Evolutionary conservation across 2,329 filamentous ascomycete species (phyloP), one percentile per base, ranked within the genome.

Genomic region (Colletotrichum sp.): DNA sequence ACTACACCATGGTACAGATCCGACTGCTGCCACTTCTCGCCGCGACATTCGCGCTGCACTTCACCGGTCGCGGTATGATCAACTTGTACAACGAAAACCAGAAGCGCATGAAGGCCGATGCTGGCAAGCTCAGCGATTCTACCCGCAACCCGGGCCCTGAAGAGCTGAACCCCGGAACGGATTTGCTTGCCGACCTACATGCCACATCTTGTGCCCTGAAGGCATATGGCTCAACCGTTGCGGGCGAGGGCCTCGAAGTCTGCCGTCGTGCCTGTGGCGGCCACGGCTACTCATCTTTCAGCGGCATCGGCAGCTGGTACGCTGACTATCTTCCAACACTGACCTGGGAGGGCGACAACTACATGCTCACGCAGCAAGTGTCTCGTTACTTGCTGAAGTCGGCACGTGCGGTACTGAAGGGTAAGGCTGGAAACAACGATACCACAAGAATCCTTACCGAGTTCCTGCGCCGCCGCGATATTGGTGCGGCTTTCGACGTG

Each of bases 1-100:
- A 96, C 87, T 96, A 96, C 85, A 95, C 94, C 77, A 95, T 95
- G 92, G 94, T 96, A 9, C 94, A 95, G 82, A 90, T 94, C 80
- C 91, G 94, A 64, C 87, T 96, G 3, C 86, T 96, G 26, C 94
- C 94, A 2, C 88, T 96, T 5, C 87, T 96, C 10, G 94, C 94
- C 1, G 90, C 94, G 3, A 94, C 93, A 2, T 96, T 94, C 78
- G 94, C 94, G n/a, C 87, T 96, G 15, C 94, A 95, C 83, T 96
- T 95, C 82, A 95, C 94, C 24, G 94, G 94, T 36, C 92, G 93
- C 72, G 90, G 91, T 49, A 96, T 96, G 94, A 94, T 95, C 88
- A 87, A 87, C 5, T 86, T 95, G 24, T 95, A 96, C 83, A 85
- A 93, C 80, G 91, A 94, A 79, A 95, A 94, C 83, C 93, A 95